Conservation (phyloP, 805 yeast species). For the Pichia rugopelliculosa region DNA sequence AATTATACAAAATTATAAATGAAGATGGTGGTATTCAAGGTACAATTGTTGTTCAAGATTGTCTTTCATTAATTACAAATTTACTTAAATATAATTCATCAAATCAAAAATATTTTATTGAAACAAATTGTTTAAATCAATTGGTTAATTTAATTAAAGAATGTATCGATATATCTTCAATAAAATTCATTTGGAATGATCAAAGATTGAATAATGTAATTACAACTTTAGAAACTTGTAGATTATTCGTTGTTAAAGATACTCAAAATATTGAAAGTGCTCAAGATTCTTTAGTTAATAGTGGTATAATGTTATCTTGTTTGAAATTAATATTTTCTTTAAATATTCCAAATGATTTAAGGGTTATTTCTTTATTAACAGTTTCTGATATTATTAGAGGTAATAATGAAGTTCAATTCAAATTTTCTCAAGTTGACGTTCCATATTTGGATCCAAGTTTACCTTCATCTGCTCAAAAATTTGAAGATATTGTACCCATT, state of each 20-base stretch:
- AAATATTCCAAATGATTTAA: constrained; percentile 54
- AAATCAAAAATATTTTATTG: constrained; percentile 83
- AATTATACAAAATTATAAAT: constrained; percentile 66
- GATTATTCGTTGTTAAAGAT: constrained; percentile 66
- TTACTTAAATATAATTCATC: constrained; percentile 76
- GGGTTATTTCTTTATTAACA: constrained; percentile 63
- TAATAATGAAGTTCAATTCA: constrained; percentile 59
- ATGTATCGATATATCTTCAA: constrained; percentile 40
- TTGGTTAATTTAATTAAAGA: constrained; percentile 57
- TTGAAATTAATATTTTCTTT: constrained; percentile 65
- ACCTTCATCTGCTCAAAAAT: constrained; percentile 26
- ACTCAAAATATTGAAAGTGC: constrained; percentile 53
- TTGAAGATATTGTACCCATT: constrained; percentile 51
- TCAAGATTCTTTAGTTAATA: constrained; percentile 52
- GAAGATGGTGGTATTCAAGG: constrained; percentile 89
- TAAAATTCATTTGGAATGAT: constrained; percentile 50
- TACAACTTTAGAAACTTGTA: constrained; percentile 63
- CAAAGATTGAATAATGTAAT: constrained; percentile 63
- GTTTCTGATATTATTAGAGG: constrained; percentile 70
- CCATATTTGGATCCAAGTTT: constrained; percentile 75
- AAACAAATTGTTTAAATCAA: constrained; percentile 69
- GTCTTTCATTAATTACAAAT: constrained; percentile 66
- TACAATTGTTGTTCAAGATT: constrained; percentile 85
- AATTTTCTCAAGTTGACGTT: constrained; percentile 77
- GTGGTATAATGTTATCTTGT: constrained; percentile 59